These are phyloP conservation scores for Plasmodium fragile DNA, from an alignment of 169 alveolate genomes.

Conservation along the genomic window DNA sequence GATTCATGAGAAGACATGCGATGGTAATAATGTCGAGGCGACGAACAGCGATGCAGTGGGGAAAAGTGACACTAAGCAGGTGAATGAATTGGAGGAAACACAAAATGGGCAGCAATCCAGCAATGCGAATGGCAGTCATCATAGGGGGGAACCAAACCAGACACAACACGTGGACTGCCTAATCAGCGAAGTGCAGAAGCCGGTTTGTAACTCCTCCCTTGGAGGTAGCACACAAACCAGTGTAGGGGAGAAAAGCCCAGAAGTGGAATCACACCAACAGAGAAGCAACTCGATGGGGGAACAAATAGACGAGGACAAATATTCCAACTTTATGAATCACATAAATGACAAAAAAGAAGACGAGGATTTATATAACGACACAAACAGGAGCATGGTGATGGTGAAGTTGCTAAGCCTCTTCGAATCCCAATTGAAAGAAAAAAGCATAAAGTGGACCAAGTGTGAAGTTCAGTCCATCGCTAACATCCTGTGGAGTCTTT, in stretches of 20 bases:
- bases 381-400: constrained; percentile 7
- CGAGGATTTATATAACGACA: constrained; percentile 14
- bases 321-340: not conserved
- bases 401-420: not conserved
- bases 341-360: not conserved
- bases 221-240: not conserved
- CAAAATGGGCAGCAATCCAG: not conserved
- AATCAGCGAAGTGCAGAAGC: not conserved
- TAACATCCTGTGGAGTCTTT: constrained; percentile 67
- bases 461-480: constrained; percentile 68
- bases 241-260: not conserved
- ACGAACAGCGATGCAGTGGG: not conserved
- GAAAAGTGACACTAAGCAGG: not conserved
- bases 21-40: not conserved
- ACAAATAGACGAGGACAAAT: not conserved
- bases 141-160: not conserved
- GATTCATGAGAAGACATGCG: not conserved
- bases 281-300: not conserved
- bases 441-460: constrained; percentile 39
- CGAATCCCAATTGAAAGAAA: constrained; percentile 28
- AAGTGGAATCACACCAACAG: not conserved
- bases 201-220: not conserved
- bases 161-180: not conserved
- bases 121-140: not conserved
- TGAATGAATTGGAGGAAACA: not conserved